phyloP scores from a whole-genome alignment of 2,329 filamentous ascomycete species.

The Arthrobotrys entomopaga region DNA sequence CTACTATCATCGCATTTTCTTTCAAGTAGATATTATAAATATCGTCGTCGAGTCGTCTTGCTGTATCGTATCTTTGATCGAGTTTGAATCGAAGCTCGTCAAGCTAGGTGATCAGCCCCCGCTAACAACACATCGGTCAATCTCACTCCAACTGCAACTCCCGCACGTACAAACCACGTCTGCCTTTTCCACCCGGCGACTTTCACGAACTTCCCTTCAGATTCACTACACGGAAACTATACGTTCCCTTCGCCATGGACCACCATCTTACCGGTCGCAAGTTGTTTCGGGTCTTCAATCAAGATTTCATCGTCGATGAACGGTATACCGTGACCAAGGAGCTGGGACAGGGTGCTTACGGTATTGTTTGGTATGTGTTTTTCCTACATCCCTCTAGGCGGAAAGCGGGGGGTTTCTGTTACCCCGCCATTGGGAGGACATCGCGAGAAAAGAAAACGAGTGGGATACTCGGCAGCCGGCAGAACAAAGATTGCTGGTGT shows the following conservation, averaged over 20 bases:
- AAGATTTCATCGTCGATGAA: constrained; percentile 98
- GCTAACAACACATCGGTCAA: constrained; percentile 16
- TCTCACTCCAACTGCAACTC: constrained; percentile 1
- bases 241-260: constrained; percentile 24
- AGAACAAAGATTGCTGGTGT: background rate
- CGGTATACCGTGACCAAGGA: constrained; percentile 99
- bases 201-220: background rate
- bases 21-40: background rate
- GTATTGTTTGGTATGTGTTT: constrained; percentile 87
- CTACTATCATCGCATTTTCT: background rate
- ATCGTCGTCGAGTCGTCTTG: too few species aligned
- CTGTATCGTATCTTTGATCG: too few species aligned
- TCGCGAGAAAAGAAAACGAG: background rate
- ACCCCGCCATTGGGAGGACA: constrained; percentile 39
- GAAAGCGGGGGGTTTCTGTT: constrained; percentile 4
- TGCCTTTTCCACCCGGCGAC: background rate
- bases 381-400: background rate
- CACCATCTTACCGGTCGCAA: constrained; percentile 71
- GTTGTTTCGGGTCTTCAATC: constrained; percentile 99
- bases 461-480: background rate
- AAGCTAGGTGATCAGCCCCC: constrained; percentile 1
- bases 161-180: background rate
- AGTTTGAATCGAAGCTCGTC: background rate
- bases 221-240: background rate
- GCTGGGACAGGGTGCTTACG: constrained; percentile 96